These are phyloP conservation scores for thale cress (Arabidopsis thaliana) DNA, from an alignment of 345 rosid genomes.

Conservation along the genomic window DNA sequence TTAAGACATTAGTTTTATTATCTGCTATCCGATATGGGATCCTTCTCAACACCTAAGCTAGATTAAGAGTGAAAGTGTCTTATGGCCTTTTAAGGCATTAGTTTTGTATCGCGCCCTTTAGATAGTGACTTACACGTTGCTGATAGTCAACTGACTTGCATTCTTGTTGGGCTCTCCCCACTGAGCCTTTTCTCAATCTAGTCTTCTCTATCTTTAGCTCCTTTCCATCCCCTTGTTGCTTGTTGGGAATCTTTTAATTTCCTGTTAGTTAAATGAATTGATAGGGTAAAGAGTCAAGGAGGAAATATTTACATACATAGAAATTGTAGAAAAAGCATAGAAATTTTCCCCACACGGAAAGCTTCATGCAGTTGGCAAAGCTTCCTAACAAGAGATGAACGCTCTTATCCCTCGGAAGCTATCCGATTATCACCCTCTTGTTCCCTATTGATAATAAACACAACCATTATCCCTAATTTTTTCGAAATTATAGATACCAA, in stretches of 20 bases:
- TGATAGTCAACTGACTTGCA: neutral
- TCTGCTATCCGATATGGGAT: neutral
- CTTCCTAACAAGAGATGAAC: neutral
- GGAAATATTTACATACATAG: neutral
- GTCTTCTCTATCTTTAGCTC: neutral
- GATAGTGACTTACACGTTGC: neutral
- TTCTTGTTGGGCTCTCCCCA: neutral
- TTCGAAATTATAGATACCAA: neutral
- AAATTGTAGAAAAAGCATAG: neutral
- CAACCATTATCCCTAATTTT: neutral
- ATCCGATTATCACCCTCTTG: neutral
- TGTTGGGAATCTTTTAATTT: neutral
- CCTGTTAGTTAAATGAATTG: neutral
- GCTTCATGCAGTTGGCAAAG: neutral
- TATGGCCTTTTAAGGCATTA: neutral
- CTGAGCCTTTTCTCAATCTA: neutral
- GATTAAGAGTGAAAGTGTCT: neutral
- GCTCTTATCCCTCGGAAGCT: neutral
- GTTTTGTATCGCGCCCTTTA: neutral
- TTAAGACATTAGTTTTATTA: conserved; percentile 9
- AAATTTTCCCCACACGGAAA: neutral
- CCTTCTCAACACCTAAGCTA: neutral
- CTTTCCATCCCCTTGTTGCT: neutral
- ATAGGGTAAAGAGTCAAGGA: neutral
- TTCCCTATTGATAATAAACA: neutral